phyloP scores from a whole-genome alignment of 106 monocot genomes.

The Apostasia shenzhenica region DNA sequence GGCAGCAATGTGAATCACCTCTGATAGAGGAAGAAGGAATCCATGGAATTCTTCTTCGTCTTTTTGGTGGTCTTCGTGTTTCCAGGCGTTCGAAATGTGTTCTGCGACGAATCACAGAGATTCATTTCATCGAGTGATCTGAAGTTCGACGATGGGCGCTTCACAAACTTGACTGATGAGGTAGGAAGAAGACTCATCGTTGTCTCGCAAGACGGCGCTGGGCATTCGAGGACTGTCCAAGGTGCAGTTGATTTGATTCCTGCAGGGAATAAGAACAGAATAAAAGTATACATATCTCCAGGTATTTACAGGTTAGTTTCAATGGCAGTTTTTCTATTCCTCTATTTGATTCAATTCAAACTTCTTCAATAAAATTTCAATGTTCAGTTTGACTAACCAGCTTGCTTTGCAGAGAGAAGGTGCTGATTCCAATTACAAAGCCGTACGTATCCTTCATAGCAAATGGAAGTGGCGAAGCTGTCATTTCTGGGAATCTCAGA shows the following conservation, averaged over 20 bases:
- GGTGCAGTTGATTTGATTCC: conserved; percentile 87
- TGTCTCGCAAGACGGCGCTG: conserved; percentile 51
- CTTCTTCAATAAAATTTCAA: background rate
- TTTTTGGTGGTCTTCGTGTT: background rate
- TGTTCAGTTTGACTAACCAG: background rate
- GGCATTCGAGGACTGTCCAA: conserved; percentile 70
- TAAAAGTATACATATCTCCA: conserved; percentile 61
- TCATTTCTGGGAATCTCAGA: conserved; percentile 38
- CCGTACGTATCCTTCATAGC: conserved; percentile 56
- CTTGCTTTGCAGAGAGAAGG: conserved; percentile 41
- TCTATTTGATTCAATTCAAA: background rate
- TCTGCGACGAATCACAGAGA: background rate
- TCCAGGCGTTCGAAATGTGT: background rate
- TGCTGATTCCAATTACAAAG: conserved; percentile 43
- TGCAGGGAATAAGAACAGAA: conserved; percentile 38
- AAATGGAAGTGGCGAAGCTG: conserved; percentile 18
- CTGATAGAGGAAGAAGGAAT: background rate
- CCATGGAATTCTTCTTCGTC: background rate
- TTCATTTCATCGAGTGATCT: conserved; percentile 56
- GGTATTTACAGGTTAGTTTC: conserved; percentile 62
- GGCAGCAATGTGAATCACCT: background rate
- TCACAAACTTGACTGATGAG: background rate
- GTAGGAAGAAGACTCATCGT: conserved; percentile 22
- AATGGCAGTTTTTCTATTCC: background rate
- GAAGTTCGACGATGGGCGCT: background rate